Evolutionary conservation across 129 eudicot genomes (phyloP).

Genomic region (sunflower (Helianthus annuus)): DNA sequence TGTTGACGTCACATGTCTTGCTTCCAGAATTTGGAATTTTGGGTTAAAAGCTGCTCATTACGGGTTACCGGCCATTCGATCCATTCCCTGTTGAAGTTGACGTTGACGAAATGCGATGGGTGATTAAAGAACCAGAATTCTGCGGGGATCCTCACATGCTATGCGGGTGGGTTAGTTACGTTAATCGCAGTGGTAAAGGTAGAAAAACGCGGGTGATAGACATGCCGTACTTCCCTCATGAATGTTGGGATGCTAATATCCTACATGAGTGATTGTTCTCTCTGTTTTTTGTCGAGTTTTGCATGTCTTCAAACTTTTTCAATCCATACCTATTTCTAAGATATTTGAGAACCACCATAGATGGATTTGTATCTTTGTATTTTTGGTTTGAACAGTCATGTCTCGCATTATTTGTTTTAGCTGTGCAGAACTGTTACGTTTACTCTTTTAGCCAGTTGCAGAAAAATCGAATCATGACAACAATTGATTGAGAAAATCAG

Average conservation of each 20-base stretch:
- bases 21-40: neutral
- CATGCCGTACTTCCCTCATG: constrained; percentile 22
- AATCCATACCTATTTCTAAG: too few species aligned
- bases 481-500: too few species aligned
- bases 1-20: neutral
- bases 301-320: too few species aligned
- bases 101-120: neutral
- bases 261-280: neutral
- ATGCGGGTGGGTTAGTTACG: neutral
- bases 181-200: too few species aligned
- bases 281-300: neutral
- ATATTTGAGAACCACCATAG: too few species aligned
- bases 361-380: too few species aligned
- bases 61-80: neutral
- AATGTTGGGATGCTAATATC: constrained; percentile 13
- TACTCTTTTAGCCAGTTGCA: too few species aligned
- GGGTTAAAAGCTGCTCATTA: neutral
- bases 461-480: too few species aligned
- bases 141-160: neutral
- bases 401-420: too few species aligned
- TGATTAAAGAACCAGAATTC: neutral
- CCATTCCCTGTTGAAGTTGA: neutral
- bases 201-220: neutral
- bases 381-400: too few species aligned
- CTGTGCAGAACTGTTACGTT: too few species aligned